Conservation (phyloP, 2,329 filamentous ascomycete species). For the Colletotrichum filicis region DNA sequence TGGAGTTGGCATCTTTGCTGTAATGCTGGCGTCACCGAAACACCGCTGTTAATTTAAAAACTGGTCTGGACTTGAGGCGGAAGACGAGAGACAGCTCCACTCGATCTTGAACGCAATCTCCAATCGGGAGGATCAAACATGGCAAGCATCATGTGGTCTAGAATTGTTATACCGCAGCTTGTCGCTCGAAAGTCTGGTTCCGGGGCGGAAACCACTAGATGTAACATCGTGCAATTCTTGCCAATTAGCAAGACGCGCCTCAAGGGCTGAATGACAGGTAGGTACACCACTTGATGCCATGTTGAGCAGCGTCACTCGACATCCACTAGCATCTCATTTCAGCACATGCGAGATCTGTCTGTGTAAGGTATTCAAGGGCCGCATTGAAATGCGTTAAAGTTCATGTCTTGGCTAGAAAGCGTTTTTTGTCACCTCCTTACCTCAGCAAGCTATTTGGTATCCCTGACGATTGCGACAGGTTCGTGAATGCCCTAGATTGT, state of each 20-base stretch:
- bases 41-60: slow-evolving; percentile 21
- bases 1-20: neutral
- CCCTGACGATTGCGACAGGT: slow-evolving; percentile 1
- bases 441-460: slow-evolving; percentile 1
- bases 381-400: slow-evolving; percentile 2
- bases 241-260: neutral
- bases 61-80: neutral
- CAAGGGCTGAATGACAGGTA: neutral
- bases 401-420: slow-evolving; percentile 18
- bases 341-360: slow-evolving; percentile 3
- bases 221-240: neutral
- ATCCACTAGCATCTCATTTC: slow-evolving; percentile 7
- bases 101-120: slow-evolving; percentile 14
- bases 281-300: neutral
- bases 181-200: neutral
- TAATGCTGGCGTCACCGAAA: slow-evolving; percentile 16
- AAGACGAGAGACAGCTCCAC: neutral
- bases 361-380: neutral
- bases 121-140: slow-evolving; percentile 24
- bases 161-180: neutral
- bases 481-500: neutral
- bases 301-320: neutral
- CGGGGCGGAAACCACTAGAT: neutral
- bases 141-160: slow-evolving; percentile 13
- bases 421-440: slow-evolving; percentile 23